These are phyloP conservation scores for Sarocladiaceae sp. DNA, from an alignment of 2,329 filamentous ascomycete genomes.

Conservation along the genomic window DNA sequence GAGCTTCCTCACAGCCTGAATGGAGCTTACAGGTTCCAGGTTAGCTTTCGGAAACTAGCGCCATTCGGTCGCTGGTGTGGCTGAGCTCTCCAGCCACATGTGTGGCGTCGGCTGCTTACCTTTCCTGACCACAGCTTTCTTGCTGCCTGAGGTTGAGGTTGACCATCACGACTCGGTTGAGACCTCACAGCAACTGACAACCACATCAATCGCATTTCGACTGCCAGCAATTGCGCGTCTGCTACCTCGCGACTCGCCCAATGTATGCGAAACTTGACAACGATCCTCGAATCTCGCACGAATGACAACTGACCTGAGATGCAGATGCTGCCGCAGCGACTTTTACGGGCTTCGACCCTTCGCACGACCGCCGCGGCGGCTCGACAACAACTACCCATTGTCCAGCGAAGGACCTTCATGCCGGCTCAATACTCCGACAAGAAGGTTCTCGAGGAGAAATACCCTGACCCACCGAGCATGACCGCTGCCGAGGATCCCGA, in stretches of 20 bases:
- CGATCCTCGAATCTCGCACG: background rate
- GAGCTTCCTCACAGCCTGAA: no score
- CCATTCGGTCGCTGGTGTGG: no score
- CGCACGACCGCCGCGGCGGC: constrained; percentile 40
- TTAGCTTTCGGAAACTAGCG: no score
- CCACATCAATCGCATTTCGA: constrained; percentile 21
- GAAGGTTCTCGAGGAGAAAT: constrained; percentile 47
- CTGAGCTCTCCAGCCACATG: no score
- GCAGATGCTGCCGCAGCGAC: constrained; percentile 59
- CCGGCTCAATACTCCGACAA: constrained; percentile 44
- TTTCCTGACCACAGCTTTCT: background rate
- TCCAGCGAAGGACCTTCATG: constrained; percentile 55
- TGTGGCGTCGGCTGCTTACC: background rate
- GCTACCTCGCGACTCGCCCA: constrained; percentile 25
- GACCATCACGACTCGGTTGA: constrained; percentile 25
- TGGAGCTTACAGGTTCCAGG: no score
- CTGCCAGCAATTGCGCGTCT: constrained; percentile 30
- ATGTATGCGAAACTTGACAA: constrained; percentile 19
- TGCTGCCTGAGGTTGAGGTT: background rate
- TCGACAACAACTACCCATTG: constrained; percentile 45
- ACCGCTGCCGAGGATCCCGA: constrained; percentile 61
- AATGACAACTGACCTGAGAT: background rate
- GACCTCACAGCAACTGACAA: constrained; percentile 24
- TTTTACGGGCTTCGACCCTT: constrained; percentile 45
- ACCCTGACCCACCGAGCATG: constrained; percentile 40